Evolutionary conservation across 129 eudicot genomes (phyloP), one percentile per base, ranked within the genome.

Genomic region (Saussurea involucrata): DNA sequence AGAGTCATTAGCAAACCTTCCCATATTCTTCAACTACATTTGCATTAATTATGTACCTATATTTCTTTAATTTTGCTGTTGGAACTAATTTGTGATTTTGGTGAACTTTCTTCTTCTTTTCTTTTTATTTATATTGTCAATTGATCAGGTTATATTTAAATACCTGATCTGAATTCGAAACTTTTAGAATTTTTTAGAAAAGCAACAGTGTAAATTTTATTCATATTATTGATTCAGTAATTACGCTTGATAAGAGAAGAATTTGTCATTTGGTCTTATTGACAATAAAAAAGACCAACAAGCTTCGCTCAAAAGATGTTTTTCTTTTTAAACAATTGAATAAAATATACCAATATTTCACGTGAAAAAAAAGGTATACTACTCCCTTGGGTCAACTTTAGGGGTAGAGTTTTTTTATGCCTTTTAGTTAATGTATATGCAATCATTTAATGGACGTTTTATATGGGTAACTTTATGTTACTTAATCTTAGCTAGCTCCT

Each of bases 1-100:
- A 85, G 72, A 79, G 83, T 53, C 87, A 79, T 84, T 82, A 86
- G 79, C 86, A 83, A 82, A 83, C 89, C 72, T 63, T 72, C 83
- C 68, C 57, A 69, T 80, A 68, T 71, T 70, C 80, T 83, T 81
- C 84, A 66, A 78, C 75, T 73, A 72, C 63, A 71, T 85, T 72
- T 79, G 40, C 80, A 81, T 81, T 74, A 81, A 81, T 25, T 74
- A 53, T 68, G 58, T 69, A 63, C 85, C 78, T 11, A 65, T 36
- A 55, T 72, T 28, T 77, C 64, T 76, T 80, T 72, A 71, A 69
- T 72, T 71, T 49, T 85, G 81, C 79, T 78, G 90, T 80, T 89
- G 88, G 83, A 84, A 82, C 88, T 84, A 86, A 82, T 66, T 65
- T 33, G 61, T 76, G 66, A 64, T 73, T 82, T 78, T 64, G 82